Evolutionary conservation across 495 filamentous ascomycete species (phyloP).

Genomic region (Terfezia claveryi): DNA sequence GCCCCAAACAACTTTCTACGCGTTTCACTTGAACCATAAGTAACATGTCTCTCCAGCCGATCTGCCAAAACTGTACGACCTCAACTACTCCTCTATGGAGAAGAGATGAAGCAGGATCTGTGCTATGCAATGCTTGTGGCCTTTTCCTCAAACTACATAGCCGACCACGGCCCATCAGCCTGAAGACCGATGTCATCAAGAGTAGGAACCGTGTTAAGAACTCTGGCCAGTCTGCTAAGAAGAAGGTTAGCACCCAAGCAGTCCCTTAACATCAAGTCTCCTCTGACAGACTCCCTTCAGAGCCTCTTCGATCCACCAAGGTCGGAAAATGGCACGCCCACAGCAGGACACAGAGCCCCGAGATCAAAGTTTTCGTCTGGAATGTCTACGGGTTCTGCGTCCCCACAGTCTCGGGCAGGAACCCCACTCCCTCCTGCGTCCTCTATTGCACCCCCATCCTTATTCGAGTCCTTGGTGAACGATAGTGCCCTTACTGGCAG

Average conservation of each 20-base stretch:
- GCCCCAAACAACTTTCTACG: slow-evolving; percentile 7
- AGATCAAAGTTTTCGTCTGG: slow-evolving; percentile 45
- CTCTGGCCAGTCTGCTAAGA: slow-evolving; percentile 59
- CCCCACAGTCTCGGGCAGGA: slow-evolving; percentile 66
- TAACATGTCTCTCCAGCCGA: slow-evolving; percentile 43
- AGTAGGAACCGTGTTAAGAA: slow-evolving; percentile 96
- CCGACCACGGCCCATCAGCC: slow-evolving; percentile 71
- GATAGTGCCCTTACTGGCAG: slow-evolving; percentile 43
- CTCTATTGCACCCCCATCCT: slow-evolving; percentile 52
- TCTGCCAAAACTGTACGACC: slow-evolving; percentile 91
- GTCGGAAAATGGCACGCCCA: slow-evolving; percentile 34
- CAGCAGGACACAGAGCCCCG: slow-evolving; percentile 25
- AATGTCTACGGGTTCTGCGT: slow-evolving; percentile 44
- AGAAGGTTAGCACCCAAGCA: slow-evolving; percentile 42
- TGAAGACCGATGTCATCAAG: slow-evolving; percentile 99
- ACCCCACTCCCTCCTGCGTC: slow-evolving; percentile 54
- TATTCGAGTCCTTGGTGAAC: slow-evolving; percentile 36
- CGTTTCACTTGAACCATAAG: slow-evolving; percentile 12
- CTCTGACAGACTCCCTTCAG: slow-evolving; percentile 12
- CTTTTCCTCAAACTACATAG: slow-evolving; percentile 93
- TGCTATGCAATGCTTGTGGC: slow-evolving; percentile 98
- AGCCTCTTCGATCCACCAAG: slow-evolving; percentile 33
- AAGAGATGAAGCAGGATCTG: slow-evolving; percentile 80
- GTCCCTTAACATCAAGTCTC: neutral
- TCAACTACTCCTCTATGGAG: slow-evolving; percentile 94